These are phyloP conservation scores for Oryza australiensis DNA, from an alignment of 176 grass and related monocot species.

Conservation along the genomic window DNA sequence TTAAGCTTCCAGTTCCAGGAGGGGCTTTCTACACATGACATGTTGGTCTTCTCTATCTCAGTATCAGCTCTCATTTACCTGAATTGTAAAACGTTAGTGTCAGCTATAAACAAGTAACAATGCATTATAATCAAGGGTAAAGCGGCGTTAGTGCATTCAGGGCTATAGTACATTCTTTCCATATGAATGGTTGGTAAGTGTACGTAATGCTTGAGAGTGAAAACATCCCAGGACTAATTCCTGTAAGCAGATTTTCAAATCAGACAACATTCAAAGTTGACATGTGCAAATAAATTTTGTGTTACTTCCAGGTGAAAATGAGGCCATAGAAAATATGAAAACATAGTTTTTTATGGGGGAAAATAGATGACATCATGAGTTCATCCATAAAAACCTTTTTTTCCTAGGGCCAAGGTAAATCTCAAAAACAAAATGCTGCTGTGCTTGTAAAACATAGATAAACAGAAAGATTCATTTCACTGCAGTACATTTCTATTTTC, in stretches of 20 bases:
- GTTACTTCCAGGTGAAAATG: neutral
- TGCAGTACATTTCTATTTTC: neutral
- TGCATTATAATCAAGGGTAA: neutral
- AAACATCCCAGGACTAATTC: neutral
- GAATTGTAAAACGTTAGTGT: slow-evolving; percentile 23
- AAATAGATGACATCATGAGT: neutral
- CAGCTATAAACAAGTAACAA: neutral
- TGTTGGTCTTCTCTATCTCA: slow-evolving; percentile 17
- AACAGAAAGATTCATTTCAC: neutral
- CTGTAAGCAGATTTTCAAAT: neutral
- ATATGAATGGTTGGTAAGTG: neutral
- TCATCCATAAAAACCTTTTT: neutral
- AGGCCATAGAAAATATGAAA: neutral
- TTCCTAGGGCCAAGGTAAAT: slow-evolving; percentile 7
- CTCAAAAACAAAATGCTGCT: neutral
- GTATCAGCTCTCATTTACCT: slow-evolving; percentile 55
- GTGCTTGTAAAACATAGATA: neutral
- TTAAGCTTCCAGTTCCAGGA: slow-evolving; percentile 10
- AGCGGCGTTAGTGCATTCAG: neutral
- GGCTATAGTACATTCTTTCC: neutral
- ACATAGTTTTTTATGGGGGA: neutral
- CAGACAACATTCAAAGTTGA: neutral
- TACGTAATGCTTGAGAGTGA: neutral
- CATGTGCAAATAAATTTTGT: neutral
- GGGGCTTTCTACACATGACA: neutral